Conservation (phyloP, 1,284 basidiomycete species). For the Vanrija pseudolonga region DNA sequence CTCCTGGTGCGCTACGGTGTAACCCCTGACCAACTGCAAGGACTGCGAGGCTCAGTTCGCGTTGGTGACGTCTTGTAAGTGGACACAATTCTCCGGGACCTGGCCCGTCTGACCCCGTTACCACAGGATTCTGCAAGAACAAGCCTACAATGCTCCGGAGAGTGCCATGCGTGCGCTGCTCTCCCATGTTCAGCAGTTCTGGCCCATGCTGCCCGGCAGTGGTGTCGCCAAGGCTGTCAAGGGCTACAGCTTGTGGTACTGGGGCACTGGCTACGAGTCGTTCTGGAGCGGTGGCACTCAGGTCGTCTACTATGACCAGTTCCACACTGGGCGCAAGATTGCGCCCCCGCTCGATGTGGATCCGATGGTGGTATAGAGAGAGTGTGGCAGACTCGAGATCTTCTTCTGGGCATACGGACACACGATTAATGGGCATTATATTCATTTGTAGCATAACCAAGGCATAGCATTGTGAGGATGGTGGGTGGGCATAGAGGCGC, state of each 20-base stretch:
- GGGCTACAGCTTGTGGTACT: slow-evolving; percentile 14
- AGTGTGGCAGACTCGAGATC: too few relatives aligned
- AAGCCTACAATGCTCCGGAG: slow-evolving; percentile 11
- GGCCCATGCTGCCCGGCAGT: slow-evolving; percentile 15
- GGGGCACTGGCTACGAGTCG: slow-evolving; percentile 11
- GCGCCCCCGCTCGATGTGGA: too few relatives aligned
- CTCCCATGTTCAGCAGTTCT: slow-evolving; percentile 10
- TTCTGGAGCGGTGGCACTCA: slow-evolving; percentile 10
- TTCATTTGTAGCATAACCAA: too few relatives aligned
- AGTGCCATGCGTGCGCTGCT: slow-evolving; percentile 3
- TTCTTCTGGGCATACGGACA: too few relatives aligned
- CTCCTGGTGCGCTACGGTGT: slow-evolving; percentile 37
- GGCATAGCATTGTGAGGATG: too few relatives aligned
- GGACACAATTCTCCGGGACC: not conserved
- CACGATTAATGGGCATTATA: too few relatives aligned
- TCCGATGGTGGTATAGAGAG: too few relatives aligned
- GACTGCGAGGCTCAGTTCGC: slow-evolving; percentile 21
- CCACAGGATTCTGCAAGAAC: slow-evolving; percentile 16
- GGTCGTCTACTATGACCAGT: slow-evolving; percentile 8
- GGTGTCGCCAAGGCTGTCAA: slow-evolving; percentile 6
- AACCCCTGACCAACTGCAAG: slow-evolving; percentile 24
- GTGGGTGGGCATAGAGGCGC: too few relatives aligned
- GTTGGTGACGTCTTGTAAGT: slow-evolving; percentile 40
- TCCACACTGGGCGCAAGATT: too few relatives aligned
- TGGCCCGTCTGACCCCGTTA: not conserved